Percentiles rank a stretch among this genome's conserved stretches.
phyloP scores from a whole-genome alignment of 2,329 filamentous ascomycete genomes.

The Coniochaeta sp. region DNA sequence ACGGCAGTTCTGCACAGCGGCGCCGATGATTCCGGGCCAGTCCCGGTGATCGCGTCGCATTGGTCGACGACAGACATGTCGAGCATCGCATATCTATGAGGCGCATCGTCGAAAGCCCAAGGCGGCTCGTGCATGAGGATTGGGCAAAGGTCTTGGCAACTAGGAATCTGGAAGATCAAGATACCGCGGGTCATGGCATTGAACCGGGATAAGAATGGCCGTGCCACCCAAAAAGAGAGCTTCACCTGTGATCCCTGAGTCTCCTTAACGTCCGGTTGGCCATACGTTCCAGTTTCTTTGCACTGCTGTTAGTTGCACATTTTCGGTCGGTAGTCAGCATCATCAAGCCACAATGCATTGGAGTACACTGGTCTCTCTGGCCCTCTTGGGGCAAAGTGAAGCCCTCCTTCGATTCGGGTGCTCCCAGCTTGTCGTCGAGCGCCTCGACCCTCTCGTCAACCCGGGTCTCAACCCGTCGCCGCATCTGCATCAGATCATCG shows the following conservation, averaged over 20 bases:
- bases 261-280: not conserved
- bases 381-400: conserved; percentile 6
- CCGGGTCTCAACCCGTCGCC: conserved; percentile 9
- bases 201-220: not conserved
- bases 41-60: not conserved
- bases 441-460: conserved; percentile 13
- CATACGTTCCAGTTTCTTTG: not conserved
- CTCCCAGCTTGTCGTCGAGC: conserved; percentile 12
- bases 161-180: not conserved
- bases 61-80: not conserved
- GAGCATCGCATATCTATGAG: not conserved
- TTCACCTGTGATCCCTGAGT: not conserved
- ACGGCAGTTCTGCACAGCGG: not conserved
- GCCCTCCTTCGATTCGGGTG: conserved; percentile 12
- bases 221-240: not conserved
- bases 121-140: not conserved
- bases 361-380: conserved; percentile 1
- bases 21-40: not conserved
- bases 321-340: not conserved
- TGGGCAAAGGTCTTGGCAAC: not conserved
- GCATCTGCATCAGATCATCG: conserved; percentile 15
- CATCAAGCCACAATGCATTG: conserved; percentile 5
- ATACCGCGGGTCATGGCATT: not conserved
- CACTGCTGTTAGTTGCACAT: not conserved
- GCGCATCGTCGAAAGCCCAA: not conserved